A percentile compares a stretch with the other conserved stretches of the same genome.
These are phyloP conservation scores for Zygosaccharomyces bisporus DNA, from an alignment of 805 yeast species.

Conservation along the genomic window DNA sequence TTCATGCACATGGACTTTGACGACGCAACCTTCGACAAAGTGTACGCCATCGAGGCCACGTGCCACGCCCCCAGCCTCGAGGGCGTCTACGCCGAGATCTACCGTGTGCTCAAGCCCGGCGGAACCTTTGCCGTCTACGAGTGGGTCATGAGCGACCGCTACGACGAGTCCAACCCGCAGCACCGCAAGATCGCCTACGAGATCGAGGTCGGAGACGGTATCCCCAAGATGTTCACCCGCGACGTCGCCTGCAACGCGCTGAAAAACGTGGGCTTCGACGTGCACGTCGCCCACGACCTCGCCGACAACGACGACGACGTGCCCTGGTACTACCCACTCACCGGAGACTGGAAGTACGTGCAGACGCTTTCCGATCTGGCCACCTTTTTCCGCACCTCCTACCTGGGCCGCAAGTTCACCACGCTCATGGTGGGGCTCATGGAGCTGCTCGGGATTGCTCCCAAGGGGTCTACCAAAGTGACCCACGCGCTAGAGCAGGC, in stretches of 20 bases:
- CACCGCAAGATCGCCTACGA: constrained; percentile 96
- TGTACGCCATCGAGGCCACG: constrained; percentile 97
- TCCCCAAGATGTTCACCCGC: constrained; percentile 89
- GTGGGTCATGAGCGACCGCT: constrained; percentile 97
- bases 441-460: constrained; percentile 85
- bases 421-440: constrained; percentile 73
- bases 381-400: constrained; percentile 86
- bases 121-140: constrained; percentile 97
- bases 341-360: constrained; percentile 88
- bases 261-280: constrained; percentile 79
- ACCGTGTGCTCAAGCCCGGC: constrained; percentile 94
- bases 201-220: constrained; percentile 97
- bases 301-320: constrained; percentile 78
- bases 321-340: constrained; percentile 97
- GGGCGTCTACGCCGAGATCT: constrained; percentile 93
- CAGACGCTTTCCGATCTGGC: constrained; percentile 73
- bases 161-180: constrained; percentile 80
- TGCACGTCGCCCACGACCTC: constrained; percentile 71
- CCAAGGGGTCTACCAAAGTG: constrained; percentile 86
- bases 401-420: constrained; percentile 80
- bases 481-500: constrained; percentile 95
- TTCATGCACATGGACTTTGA: constrained; percentile 98
- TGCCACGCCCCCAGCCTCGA: constrained; percentile 96
- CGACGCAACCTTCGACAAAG: constrained; percentile 88
- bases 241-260: constrained; percentile 87